Evolutionary conservation across 2,329 filamentous ascomycete species (phyloP), one percentile per base, ranked within the genome.

Genomic region (Ophiostoma australiae): DNA sequence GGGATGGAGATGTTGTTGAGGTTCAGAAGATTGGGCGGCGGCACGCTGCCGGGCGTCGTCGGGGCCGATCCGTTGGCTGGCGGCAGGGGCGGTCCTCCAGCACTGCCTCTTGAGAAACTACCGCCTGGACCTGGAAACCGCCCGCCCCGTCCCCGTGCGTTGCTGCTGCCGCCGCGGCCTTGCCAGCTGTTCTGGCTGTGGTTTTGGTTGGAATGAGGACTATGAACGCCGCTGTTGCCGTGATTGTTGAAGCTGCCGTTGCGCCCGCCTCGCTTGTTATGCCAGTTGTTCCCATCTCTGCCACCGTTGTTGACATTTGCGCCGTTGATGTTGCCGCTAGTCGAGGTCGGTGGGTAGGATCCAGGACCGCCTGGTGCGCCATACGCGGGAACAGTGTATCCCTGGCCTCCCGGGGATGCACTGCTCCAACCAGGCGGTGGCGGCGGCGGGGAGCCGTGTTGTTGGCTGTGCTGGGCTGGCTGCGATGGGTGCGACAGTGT

Each of bases 401-500:
- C 58, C 58, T 35, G 58, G 31, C 58, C 31, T 15, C 58, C 58
- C 17, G 58, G 58, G 4, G 58, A 65, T 4, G 63, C 33, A 41
- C 69, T 69, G 66, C 68, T 48, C 58, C 58, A 65, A 11, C 15
- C 31, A 15, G n/a, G 55, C n/a, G 17, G 23, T 39, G 55, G 27
- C 69, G 33, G 65, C 65, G 44, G 55, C 39, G 65, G 63, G 1
- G 68, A 39, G 1, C 37, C 37, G 37, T 39, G 37, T 35, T 69
- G 52, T 2, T 70, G 55, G 6, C 70, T 61, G 2, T 55, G 63
- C 6, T 68, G 70, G 1, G 70, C 23, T 15, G 58, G 5, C 68
- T 69, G 52, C 72, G 75, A 8, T 72, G 72, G 10, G 39, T 76
- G 77, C 4, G 74, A 69, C 1, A 67, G 55, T 3, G 72, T 61